phyloP scores from a whole-genome alignment of 495 filamentous ascomycete species.

The Lasiosphaeris hirsuta region DNA sequence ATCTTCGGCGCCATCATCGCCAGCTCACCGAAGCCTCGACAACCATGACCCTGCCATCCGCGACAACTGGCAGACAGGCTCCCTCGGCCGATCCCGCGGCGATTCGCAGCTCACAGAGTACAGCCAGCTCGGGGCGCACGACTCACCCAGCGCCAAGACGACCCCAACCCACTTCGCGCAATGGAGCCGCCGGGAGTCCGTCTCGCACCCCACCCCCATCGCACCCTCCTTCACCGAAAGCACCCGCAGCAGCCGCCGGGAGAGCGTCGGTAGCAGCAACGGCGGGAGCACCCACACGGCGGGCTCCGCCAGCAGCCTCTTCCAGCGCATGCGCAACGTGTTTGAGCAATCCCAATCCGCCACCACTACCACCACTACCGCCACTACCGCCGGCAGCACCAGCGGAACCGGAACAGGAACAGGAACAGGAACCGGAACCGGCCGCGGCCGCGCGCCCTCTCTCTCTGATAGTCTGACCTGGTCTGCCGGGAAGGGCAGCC shows the following conservation, averaged over 20 bases:
- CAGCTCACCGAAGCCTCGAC: not conserved
- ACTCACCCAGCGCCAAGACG: not conserved
- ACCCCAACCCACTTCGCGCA: not conserved
- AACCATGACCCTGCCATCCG: constrained; percentile 7
- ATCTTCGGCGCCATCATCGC: constrained; percentile 2
- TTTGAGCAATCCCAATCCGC: constrained; percentile 22
- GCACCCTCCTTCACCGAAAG: no score
- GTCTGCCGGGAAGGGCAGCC: constrained; percentile 7
- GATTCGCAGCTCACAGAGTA: constrained; percentile 13
- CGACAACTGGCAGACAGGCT: not conserved
- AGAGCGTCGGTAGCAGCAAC: not conserved
- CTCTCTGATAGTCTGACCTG: not conserved
- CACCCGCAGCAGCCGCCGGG: no score
- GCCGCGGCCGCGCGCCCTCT: no score
- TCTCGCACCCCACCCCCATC: not conserved
- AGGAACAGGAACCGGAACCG: not conserved
- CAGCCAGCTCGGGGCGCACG: not conserved
- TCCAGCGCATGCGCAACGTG: constrained; percentile 34
- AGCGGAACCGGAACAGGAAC: no score
- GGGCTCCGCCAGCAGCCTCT: constrained; percentile 17
- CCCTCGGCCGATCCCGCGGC: constrained; percentile 10
- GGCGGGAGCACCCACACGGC: not conserved
- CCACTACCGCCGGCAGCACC: no score
- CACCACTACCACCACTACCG: not conserved
- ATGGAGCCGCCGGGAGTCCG: not conserved